Evolutionary conservation across 371 early-diverging fungal species (phyloP), one percentile per base, ranked within the genome.

Genomic region (Synchytrium microbalum): DNA sequence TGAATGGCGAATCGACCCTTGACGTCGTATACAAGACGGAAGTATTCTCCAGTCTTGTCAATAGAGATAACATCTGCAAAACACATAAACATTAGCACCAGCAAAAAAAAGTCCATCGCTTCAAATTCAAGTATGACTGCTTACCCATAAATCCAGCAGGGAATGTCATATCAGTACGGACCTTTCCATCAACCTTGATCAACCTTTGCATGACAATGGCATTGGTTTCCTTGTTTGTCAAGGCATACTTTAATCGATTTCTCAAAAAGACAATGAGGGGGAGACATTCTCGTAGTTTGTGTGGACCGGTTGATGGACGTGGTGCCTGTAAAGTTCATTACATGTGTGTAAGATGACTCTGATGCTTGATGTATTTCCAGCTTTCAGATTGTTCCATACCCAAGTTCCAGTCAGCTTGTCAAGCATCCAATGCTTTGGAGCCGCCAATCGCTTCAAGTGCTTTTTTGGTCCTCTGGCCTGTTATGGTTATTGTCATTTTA

Each of bases 401-500:
- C 90, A 98, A 69, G 90, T 92, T 64, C 96, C 98, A 77, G 93
- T 89, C 55, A 95, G 87, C 84, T 99, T 99, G 90, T 98, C 98
- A 73, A 99, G 88, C 94, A 99, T 96, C 99, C 99, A 99, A 87
- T 97, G 96, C 86, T 92, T 93, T 83, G 99, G 99, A 68, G 99
- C 99, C 75, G 86, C 88, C 75, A 99, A 88, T 59, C 99, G 93
- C 94, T 99, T 99, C 88, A 99, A 86, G 86, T 99, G 99, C 87
- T 99, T 98, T 85, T 92, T 93, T 72, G 96, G 98, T 82, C 99
- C 99, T 79, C 98, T 92, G 82, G 89, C 91, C 96, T 92, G 32
- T 63, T 56, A 38, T 38, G 5, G 5, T 10, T 38, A 38, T 38
- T n/a, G n/a, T n/a, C n/a, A n/a, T n/a, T n/a, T n/a, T n/a, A n/a